A percentile compares a stretch with the other conserved stretches of the same genome.
Evolutionary conservation across 2,329 filamentous ascomycete species (phyloP).

Genomic region (Colletotrichum cordylinicola): DNA sequence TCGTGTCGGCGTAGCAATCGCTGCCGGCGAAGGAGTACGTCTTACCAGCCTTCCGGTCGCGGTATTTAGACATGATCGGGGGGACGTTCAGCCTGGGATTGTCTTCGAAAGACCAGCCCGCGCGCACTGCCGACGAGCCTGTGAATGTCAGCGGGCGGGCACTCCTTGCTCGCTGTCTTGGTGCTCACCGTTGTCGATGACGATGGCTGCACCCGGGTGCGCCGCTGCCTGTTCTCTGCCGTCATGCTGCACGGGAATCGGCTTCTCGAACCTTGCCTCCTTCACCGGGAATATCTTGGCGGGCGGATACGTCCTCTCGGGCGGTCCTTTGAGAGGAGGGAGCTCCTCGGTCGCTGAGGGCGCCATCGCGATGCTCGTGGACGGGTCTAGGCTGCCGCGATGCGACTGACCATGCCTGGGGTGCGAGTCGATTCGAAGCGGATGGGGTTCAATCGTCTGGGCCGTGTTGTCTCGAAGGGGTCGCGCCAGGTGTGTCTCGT

Average conservation of each 20-base stretch:
- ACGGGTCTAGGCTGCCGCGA: conserved; percentile 21
- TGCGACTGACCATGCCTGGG: conserved; percentile 21
- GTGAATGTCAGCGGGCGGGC: conserved; percentile 18
- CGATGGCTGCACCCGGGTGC: conserved; percentile 74
- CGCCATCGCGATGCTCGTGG: conserved; percentile 45
- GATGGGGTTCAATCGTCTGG: not conserved
- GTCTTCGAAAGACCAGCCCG: conserved; percentile 93
- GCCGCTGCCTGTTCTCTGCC: conserved; percentile 74
- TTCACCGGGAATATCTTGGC: conserved; percentile 65
- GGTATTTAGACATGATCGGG: conserved; percentile 92
- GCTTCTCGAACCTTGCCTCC: conserved; percentile 66
- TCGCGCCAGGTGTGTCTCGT: conserved; percentile 1
- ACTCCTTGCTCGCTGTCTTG: not conserved
- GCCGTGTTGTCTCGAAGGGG: not conserved
- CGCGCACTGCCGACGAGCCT: conserved; percentile 90
- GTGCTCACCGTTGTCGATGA: conserved; percentile 93
- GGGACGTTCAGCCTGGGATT: conserved; percentile 81
- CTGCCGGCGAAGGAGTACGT: conserved; percentile 91
- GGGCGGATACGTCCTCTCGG: conserved; percentile 54
- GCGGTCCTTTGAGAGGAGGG: conserved; percentile 40
- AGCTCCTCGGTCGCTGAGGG: conserved; percentile 58
- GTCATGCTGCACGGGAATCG: conserved; percentile 61
- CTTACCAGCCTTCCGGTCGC: conserved; percentile 90
- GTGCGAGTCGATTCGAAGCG: not conserved
- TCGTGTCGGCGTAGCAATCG: conserved; percentile 95